A percentile compares a stretch with the other conserved stretches of the same genome.
These are phyloP conservation scores for Aspergillus coremiiformis DNA, from an alignment of 495 filamentous ascomycete genomes.

Conservation along the genomic window DNA sequence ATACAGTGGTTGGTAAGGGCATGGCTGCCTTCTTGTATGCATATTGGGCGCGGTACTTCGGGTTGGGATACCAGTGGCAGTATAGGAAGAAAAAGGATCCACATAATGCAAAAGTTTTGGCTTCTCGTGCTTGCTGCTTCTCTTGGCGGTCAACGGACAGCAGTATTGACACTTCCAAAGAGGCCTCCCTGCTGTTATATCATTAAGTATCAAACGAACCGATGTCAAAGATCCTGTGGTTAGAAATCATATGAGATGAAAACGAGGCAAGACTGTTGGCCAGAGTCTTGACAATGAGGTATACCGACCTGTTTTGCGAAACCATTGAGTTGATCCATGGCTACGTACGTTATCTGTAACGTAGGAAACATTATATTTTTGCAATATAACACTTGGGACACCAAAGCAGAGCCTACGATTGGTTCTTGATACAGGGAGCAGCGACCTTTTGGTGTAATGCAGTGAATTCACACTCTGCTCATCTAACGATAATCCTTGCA, in stretches of 20 bases:
- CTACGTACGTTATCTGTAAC: background rate
- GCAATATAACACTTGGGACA: conserved; percentile 66
- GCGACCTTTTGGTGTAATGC: conserved; percentile 87
- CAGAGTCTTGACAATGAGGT: conserved; percentile 40
- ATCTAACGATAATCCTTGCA: conserved; percentile 40
- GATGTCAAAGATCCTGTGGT: conserved; percentile 25
- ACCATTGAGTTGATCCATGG: background rate
- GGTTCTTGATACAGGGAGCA: conserved; percentile 78
- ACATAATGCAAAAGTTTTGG: background rate
- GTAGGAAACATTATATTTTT: conserved; percentile 55
- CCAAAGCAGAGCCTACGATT: conserved; percentile 56
- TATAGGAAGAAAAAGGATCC: too few species aligned
- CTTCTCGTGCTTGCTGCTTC: conserved; percentile 2
- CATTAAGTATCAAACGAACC: conserved; percentile 35
- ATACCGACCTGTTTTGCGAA: background rate
- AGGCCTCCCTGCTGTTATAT: conserved; percentile 30
- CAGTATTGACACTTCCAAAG: conserved; percentile 24
- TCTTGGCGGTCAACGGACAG: conserved; percentile 14
- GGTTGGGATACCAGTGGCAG: background rate
- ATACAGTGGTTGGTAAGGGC: too few species aligned
- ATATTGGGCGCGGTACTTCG: too few species aligned
- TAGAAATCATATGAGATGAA: conserved; percentile 29
- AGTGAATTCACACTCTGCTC: conserved; percentile 54
- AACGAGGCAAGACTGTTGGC: conserved; percentile 27
- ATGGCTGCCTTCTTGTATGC: too few species aligned